These are phyloP conservation scores for Globisporangium megalacanthum DNA, from an alignment of 352 stramenopile species.

Conservation along the genomic window DNA sequence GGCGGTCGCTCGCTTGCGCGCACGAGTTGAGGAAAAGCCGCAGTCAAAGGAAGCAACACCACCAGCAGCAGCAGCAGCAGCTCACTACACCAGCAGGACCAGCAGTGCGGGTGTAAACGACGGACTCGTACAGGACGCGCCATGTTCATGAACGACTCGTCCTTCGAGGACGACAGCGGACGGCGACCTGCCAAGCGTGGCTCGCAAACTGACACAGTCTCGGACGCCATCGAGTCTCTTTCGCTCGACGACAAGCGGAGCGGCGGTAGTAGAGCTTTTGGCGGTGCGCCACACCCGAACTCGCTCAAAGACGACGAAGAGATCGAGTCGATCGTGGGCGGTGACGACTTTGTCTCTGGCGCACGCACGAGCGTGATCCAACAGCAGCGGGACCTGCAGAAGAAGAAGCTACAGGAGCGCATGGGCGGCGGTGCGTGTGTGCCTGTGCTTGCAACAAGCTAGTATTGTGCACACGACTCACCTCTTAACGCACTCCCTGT, in stretches of 20 bases:
- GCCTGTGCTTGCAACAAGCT: not conserved
- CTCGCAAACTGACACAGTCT: constrained; percentile 26
- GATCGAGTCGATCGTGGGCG: constrained; percentile 46
- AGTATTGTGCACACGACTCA: not conserved
- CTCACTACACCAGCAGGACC: not conserved
- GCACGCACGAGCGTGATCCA: constrained; percentile 76
- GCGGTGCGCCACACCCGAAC: constrained; percentile 54
- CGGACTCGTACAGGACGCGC: not conserved
- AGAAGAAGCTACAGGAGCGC: constrained; percentile 83
- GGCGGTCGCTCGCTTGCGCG: too few relatives aligned
- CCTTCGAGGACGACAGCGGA: constrained; percentile 60
- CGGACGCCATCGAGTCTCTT: constrained; percentile 61
- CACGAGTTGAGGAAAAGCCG: too few relatives aligned
- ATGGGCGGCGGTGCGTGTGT: constrained; percentile 56
- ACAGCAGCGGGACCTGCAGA: constrained; percentile 80
- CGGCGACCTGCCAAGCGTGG: constrained; percentile 18
- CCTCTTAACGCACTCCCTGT: not conserved
- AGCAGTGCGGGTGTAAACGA: too few relatives aligned
- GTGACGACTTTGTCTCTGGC: constrained; percentile 49
- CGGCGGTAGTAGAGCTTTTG: constrained; percentile 13
- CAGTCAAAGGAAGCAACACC: too few relatives aligned
- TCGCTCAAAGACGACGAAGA: constrained; percentile 77
- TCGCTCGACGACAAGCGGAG: constrained; percentile 44
- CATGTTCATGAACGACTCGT: constrained; percentile 85
- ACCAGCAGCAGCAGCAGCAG: not conserved